Evolutionary conservation across 306 rosid genomes (phyloP).

Genomic region (Castanea mollissima): DNA sequence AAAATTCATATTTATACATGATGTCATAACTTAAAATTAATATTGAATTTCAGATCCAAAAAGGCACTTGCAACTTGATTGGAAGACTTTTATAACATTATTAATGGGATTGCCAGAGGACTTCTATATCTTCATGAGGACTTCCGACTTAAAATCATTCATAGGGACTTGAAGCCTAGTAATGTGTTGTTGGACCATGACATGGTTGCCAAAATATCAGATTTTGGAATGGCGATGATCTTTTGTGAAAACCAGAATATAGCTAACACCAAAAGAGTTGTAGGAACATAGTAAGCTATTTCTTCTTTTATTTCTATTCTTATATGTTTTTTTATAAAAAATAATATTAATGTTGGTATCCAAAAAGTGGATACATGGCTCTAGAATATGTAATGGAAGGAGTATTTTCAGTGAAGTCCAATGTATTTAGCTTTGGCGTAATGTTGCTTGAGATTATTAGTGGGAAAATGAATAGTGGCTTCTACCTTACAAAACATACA

Average conservation of each 20-base stretch:
- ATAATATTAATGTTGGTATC: neutral
- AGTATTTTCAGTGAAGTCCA: constrained; percentile 50
- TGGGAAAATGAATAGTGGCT: constrained; percentile 45
- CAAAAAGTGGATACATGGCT: constrained; percentile 54
- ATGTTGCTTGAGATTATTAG: constrained; percentile 49
- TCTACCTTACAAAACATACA: constrained; percentile 34
- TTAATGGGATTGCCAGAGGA: constrained; percentile 46
- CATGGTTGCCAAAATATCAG: constrained; percentile 49
- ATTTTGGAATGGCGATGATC: constrained; percentile 61
- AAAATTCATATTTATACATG: neutral
- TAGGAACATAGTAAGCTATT: constrained; percentile 50
- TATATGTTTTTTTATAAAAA: no score
- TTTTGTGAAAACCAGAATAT: constrained; percentile 43
- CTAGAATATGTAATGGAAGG: constrained; percentile 66
- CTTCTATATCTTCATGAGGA: constrained; percentile 61
- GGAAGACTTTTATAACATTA: constrained; percentile 42
- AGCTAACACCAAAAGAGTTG: constrained; percentile 53
- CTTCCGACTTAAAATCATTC: constrained; percentile 50
- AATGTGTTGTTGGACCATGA: constrained; percentile 52
- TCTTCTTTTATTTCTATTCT: neutral
- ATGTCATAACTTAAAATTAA: neutral
- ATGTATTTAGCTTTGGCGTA: constrained; percentile 60
- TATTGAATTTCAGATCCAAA: constrained; percentile 25
- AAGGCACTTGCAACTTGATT: constrained; percentile 37
- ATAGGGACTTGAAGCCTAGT: constrained; percentile 57